phyloP scores from a whole-genome alignment of 345 rosid genomes.

The Salix udensis region DNA sequence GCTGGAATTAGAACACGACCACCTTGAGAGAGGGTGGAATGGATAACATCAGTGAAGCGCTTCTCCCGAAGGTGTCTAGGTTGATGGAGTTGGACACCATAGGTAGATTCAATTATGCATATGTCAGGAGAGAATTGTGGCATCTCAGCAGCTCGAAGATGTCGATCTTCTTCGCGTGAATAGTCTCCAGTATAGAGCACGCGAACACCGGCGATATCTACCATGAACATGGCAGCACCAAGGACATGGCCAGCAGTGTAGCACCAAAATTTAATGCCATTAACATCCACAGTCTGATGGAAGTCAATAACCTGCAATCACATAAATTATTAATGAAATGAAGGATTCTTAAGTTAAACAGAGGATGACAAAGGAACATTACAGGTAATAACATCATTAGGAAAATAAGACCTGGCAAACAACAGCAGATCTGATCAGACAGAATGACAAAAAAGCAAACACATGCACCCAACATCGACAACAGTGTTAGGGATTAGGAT shows the following conservation, averaged over 20 bases:
- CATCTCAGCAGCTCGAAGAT: constrained; percentile 91
- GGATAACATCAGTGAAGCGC: constrained; percentile 91
- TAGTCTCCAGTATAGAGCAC: constrained; percentile 93
- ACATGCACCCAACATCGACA: too few relatives aligned
- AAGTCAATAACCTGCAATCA: constrained; percentile 71
- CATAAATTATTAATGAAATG: neutral
- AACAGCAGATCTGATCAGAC: too few relatives aligned
- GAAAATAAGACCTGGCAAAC: too few relatives aligned
- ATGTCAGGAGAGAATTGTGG: constrained; percentile 96
- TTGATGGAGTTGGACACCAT: constrained; percentile 95
- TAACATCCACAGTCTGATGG: constrained; percentile 87
- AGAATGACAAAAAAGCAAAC: too few relatives aligned
- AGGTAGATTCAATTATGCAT: constrained; percentile 92
- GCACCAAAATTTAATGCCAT: constrained; percentile 94
- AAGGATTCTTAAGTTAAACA: too few relatives aligned
- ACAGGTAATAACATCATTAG: too few relatives aligned
- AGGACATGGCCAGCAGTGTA: constrained; percentile 98
- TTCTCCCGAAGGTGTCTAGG: constrained; percentile 83
- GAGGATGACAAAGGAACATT: too few relatives aligned
- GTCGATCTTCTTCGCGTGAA: constrained; percentile 92
- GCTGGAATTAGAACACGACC: constrained; percentile 76
- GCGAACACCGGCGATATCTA: constrained; percentile 87
- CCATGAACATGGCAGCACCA: constrained; percentile 99
- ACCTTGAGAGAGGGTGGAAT: constrained; percentile 77
- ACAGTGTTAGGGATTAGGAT: too few relatives aligned